Evolutionary conservation across 148 eudicot species (phyloP).

Genomic region (Heliosperma pusillum): DNA sequence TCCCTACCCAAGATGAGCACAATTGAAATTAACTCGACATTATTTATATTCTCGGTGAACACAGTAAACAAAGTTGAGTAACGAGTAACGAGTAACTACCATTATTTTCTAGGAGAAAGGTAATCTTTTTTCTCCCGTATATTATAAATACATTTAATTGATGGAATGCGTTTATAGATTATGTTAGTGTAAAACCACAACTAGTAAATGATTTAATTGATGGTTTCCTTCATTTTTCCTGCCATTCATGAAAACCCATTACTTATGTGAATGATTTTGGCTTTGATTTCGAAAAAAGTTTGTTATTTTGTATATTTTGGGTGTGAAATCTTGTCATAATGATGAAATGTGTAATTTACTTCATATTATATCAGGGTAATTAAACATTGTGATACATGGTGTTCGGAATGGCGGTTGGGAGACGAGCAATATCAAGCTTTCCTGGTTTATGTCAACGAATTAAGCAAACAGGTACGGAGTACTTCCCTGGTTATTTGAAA

Average conservation of each 20-base stretch:
- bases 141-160: too few species aligned
- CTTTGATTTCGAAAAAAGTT: not conserved
- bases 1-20: too few species aligned
- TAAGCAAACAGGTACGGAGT: conserved; percentile 55
- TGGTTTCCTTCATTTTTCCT: not conserved
- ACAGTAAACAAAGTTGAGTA: too few species aligned
- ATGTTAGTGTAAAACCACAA: too few species aligned
- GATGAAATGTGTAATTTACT: not conserved
- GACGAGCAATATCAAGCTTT: conserved; percentile 37
- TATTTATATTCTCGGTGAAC: too few species aligned
- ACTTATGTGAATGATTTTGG: not conserved
- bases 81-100: too few species aligned
- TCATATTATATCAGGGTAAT: conserved; percentile 7
- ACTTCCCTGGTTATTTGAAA: not conserved
- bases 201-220: too few species aligned
- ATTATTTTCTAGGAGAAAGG: too few species aligned
- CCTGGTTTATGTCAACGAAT: conserved; percentile 37
- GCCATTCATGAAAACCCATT: not conserved
- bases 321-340: not conserved
- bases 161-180: too few species aligned
- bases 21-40: too few species aligned
- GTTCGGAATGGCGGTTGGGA: conserved; percentile 8
- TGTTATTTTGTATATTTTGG: not conserved
- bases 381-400: conserved; percentile 1
- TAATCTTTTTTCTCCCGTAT: too few species aligned